Base-by-base conservation (phyloP, 495 filamentous ascomycete genomes). In the Clavariopsis aquatica region DNA sequence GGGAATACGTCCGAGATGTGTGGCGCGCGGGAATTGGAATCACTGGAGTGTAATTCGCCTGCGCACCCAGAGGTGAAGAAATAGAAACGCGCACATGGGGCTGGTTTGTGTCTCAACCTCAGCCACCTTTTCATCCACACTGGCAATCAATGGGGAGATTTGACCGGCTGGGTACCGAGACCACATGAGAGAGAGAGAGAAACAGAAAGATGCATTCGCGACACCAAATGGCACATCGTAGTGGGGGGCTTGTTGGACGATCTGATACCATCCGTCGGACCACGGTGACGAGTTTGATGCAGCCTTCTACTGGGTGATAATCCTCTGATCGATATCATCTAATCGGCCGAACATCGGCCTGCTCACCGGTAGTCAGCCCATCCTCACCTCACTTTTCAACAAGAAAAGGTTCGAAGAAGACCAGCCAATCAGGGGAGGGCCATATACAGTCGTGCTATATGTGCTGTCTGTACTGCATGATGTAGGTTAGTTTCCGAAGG, bases 51-150 rank as follows among this genome's bases (percentile, higher is more conserved):
- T 12, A 12, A 34, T 34, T 34, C 31, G 31, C 31, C 6, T 34
- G 5, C 31, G n/a, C n/a, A n/a, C n/a, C n/a, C 5, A 12, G 31
- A 34, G 12, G 12, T 34, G 31, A 5, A 56, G 6, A 36, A 27
- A 60, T 19, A 38, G 46, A 55, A 45, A 38, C 51, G n/a, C 23
- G 24, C 17, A 29, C 34, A 56, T 34, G 60, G 58, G 55, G 63
- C 57, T 56, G 1, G 23, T 66, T n/a, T 27, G 57, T 61, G 64
- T 66, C 57, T 53, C 64, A 55, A 49, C 43, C 2, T 66, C 57
- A 66, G 56, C 64, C 56, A 47, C 64, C 23, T 31, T 34, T 22
- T 4, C 22, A 1, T 10, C 2, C 17, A 24, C 15, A 52, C 12
- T n/a, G n/a, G n/a, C n/a, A n/a, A n/a, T n/a, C n/a, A 49, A 22